Percentiles rank a stretch among this genome's conserved stretches.
Evolutionary conservation across 2,329 filamentous ascomycete genomes (phyloP).

Genomic region (Elsinoe batatas): DNA sequence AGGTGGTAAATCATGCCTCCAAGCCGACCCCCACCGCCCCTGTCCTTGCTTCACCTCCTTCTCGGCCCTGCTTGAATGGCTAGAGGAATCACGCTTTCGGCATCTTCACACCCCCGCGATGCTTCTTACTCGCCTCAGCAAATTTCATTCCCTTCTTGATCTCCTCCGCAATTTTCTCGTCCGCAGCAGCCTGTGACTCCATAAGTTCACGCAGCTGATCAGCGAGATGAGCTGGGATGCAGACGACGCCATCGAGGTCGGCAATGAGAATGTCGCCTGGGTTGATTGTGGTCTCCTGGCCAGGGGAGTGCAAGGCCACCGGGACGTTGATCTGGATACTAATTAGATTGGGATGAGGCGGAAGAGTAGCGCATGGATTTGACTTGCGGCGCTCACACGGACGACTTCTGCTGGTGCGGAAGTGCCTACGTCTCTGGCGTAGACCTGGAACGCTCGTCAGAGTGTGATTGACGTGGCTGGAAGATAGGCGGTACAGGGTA

Average conservation of each 20-base stretch:
- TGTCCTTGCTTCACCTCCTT: too few species aligned
- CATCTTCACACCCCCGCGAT: constrained; percentile 14
- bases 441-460: constrained; percentile 17
- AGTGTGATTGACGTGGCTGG: not conserved
- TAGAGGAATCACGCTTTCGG: not conserved
- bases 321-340: constrained; percentile 22
- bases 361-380: not conserved
- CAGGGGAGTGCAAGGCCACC: constrained; percentile 24
- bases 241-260: constrained; percentile 32
- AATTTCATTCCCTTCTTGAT: constrained; percentile 21
- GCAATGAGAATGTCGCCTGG: constrained; percentile 31
- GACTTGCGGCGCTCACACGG: constrained; percentile 23
- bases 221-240: constrained; percentile 23
- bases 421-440: constrained; percentile 28
- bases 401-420: constrained; percentile 25
- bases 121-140: constrained; percentile 22
- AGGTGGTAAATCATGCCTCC: too few species aligned
- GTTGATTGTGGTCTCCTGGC: constrained; percentile 24
- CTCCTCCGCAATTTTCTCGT: constrained; percentile 23
- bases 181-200: constrained; percentile 24
- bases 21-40: too few species aligned
- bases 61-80: too few species aligned
- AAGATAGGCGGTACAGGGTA: constrained; percentile 32
- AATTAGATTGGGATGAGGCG: not conserved
- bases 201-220: constrained; percentile 23